Percentiles rank a stretch among this genome's conserved stretches.
These are phyloP conservation scores for Pseudogymnoascus sp. DNA, from an alignment of 2,329 filamentous ascomycete species.

Conservation along the genomic window DNA sequence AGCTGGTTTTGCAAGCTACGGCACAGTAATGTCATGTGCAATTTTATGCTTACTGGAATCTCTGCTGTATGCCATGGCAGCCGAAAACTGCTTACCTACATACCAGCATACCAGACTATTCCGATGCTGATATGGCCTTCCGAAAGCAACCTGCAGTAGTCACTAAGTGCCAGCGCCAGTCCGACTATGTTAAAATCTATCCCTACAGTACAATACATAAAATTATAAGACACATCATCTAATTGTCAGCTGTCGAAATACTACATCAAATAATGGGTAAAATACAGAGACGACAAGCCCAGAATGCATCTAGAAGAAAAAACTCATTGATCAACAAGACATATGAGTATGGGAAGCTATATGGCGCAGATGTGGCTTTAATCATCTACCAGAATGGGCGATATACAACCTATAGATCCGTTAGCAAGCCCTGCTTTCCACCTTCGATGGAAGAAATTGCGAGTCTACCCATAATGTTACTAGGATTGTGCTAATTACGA, in stretches of 20 bases:
- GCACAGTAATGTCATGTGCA: background rate
- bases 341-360: slow-evolving; percentile 12
- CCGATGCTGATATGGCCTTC: background rate
- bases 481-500: background rate
- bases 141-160: background rate
- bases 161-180: background rate
- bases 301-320: slow-evolving; percentile 12
- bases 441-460: background rate
- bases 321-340: slow-evolving; percentile 12
- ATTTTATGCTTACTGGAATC: background rate
- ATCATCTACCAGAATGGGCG: slow-evolving; percentile 13
- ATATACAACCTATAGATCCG: slow-evolving; percentile 10
- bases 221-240: background rate
- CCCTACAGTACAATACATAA: background rate
- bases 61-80: background rate
- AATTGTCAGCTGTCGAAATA: background rate
- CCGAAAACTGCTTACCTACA: background rate
- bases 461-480: background rate
- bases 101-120: background rate
- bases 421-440: slow-evolving; percentile 1
- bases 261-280: background rate
- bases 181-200: background rate
- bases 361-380: slow-evolving; percentile 11
- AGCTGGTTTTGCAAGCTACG: background rate
- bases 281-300: slow-evolving; percentile 9